Percentiles rank a stretch among this genome's conserved stretches.
These are phyloP conservation scores for Polyporus arcularius DNA, from an alignment of 768 basidiomycete genomes.

Conservation along the genomic window DNA sequence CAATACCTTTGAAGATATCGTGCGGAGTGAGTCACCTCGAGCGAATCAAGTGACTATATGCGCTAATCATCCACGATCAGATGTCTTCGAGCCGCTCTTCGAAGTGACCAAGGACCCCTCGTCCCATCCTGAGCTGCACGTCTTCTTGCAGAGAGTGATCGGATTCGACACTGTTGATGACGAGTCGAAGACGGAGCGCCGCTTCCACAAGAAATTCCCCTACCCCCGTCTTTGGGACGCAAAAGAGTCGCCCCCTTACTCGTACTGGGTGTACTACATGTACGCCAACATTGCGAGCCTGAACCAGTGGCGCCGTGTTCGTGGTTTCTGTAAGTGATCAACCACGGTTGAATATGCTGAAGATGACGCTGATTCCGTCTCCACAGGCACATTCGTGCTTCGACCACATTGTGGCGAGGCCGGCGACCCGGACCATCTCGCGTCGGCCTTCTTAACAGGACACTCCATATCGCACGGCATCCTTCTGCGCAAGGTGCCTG, in stretches of 20 bases:
- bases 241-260: constrained; percentile 88
- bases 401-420: constrained; percentile 98
- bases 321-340: constrained; percentile 83
- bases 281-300: constrained; percentile 94
- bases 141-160: constrained; percentile 92
- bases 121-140: constrained; percentile 90
- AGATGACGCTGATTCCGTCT: not conserved
- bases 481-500: constrained; percentile 94
- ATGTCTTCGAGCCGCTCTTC: constrained; percentile 90
- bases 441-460: constrained; percentile 92
- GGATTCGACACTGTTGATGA: constrained; percentile 99
- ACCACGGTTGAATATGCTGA: not conserved
- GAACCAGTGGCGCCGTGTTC: constrained; percentile 85
- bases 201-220: constrained; percentile 93
- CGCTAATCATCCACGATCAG: constrained; percentile 40
- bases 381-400: constrained; percentile 89
- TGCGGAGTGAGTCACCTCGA: constrained; percentile 63
- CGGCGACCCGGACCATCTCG: constrained; percentile 96
- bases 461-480: constrained; percentile 99
- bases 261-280: constrained; percentile 98
- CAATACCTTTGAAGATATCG: constrained; percentile 86
- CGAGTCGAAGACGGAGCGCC: constrained; percentile 90
- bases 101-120: constrained; percentile 93
- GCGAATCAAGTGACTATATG: too few species aligned
- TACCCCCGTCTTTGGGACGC: constrained; percentile 90